Percentiles rank a stretch among this genome's conserved stretches.
These are phyloP conservation scores for Graphilbum ipis-grandicollis DNA, from an alignment of 2,329 filamentous ascomycete species.

Conservation along the genomic window DNA sequence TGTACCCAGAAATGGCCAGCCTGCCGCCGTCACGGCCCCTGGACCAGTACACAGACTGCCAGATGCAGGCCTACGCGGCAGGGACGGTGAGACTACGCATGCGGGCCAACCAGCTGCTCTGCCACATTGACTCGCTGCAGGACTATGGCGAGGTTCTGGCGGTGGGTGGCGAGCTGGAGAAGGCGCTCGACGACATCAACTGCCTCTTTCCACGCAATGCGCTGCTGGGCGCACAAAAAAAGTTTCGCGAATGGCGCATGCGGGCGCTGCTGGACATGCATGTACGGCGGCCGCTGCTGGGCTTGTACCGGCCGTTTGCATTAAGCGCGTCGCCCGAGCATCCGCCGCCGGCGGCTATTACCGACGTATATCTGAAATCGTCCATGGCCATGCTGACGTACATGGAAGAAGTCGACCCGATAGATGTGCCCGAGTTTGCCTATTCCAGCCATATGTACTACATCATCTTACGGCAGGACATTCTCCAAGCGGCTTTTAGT, in stretches of 20 bases:
- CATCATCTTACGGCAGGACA: slow-evolving; percentile 33
- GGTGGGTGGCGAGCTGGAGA: slow-evolving; percentile 33
- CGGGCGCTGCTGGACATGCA: slow-evolving; percentile 36
- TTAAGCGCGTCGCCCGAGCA: slow-evolving; percentile 28
- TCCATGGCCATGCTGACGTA: slow-evolving; percentile 38
- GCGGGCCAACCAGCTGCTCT: slow-evolving; percentile 30
- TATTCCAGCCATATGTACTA: slow-evolving; percentile 34
- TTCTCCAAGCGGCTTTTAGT: slow-evolving; percentile 36
- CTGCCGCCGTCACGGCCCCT: slow-evolving; percentile 31
- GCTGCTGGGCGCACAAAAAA: slow-evolving; percentile 22
- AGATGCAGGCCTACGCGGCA: slow-evolving; percentile 35
- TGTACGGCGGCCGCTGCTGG: slow-evolving; percentile 31
- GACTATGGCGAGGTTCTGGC: slow-evolving; percentile 36
- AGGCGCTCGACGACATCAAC: slow-evolving; percentile 35
- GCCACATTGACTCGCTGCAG: slow-evolving; percentile 31
- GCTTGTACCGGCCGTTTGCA: slow-evolving; percentile 36
- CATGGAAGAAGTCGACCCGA: slow-evolving; percentile 33
- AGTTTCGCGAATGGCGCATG: slow-evolving; percentile 32
- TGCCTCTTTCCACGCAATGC: slow-evolving; percentile 30
- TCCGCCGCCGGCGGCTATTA: slow-evolving; percentile 26
- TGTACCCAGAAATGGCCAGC: slow-evolving; percentile 28
- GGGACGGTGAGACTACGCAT: slow-evolving; percentile 31
- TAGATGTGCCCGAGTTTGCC: slow-evolving; percentile 23
- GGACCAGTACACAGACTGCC: slow-evolving; percentile 33
- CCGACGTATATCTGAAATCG: slow-evolving; percentile 32